Evolutionary conservation across 192 early-diverging fungal species (phyloP), one percentile per base, ranked within the genome.

Genomic region (Mortierella hygrophila): DNA sequence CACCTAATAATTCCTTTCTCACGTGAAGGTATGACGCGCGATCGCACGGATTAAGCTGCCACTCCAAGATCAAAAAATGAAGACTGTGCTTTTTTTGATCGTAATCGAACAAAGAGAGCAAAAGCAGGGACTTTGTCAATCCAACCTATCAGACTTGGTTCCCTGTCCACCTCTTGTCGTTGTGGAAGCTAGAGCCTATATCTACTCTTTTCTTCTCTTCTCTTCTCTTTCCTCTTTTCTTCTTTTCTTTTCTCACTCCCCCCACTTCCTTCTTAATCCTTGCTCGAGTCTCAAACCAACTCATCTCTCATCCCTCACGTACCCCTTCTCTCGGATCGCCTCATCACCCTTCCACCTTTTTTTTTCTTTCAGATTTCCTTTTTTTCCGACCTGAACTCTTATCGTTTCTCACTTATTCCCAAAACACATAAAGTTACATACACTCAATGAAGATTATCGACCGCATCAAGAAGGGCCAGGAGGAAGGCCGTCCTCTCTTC

Each of bases 381-480:
- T 70, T 57, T 69, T 54, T 65, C 60, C 60, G 60, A 65, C 13
- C 54, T 32, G 29, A 0, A 35, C 26, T 65, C 29, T 69, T 68
- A 74, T 55, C 20, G 42, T 37, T 65, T n/a, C 2, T 55, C 21
- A 32, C 38, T 23, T 26, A 73, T 40, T n/a, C 29, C 65, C 46
- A 37, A 57, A n/a, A 29, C 75, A 68, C 32, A 8, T 16, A 7
- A 18, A 63, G 26, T 26, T 16, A 7, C 26, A 63, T 40, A 8
- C 11, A 18, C 60, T 3, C 40, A 95, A 95, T 96, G 94, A 96
- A 96, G 82, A 87, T 96, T 85, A 93, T 94, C 80, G 93, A 95
- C 82, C 94, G 94, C 85, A 93, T 96, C 82, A 91, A 89, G 68
- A 90, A 90, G 85, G 94, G 94, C 68, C 88, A 92, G 42, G 88